phyloP scores from a whole-genome alignment of 2,329 filamentous ascomycete genomes.

The Aspergillus vadensis region DNA sequence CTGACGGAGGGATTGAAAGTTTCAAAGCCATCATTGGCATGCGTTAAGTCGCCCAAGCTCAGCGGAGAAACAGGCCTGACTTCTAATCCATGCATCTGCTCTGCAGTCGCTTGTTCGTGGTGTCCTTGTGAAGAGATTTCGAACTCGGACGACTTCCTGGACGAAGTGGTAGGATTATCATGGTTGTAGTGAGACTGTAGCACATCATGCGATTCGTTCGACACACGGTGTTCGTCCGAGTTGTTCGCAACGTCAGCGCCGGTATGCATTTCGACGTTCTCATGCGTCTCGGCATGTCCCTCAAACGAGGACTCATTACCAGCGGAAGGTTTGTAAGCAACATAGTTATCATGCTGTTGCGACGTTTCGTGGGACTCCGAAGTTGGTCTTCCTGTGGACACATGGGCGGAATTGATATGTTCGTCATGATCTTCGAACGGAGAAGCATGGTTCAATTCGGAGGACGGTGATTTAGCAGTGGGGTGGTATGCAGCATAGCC shows the following conservation, averaged over 20 bases:
- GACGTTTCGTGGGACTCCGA: not conserved
- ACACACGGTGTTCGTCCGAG: not conserved
- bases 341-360: not conserved
- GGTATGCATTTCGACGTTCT: not conserved
- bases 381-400: not conserved
- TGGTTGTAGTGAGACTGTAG: not conserved
- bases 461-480: not conserved
- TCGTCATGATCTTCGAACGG: not conserved
- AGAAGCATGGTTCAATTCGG: not conserved
- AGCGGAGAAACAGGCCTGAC: not conserved
- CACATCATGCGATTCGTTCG: not conserved
- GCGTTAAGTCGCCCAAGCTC: not conserved
- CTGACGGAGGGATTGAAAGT: not conserved
- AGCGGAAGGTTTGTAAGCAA: not conserved
- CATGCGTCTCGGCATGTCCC: not conserved
- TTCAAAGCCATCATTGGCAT: not conserved
- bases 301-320: not conserved
- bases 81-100: not conserved
- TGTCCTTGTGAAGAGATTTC: not conserved
- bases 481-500: constrained; percentile 24
- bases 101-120: not conserved
- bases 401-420: not conserved
- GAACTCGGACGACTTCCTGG: not conserved
- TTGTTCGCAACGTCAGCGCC: not conserved
- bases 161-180: not conserved